Percentiles rank a stretch among this genome's conserved stretches.
Evolutionary conservation across 345 rosid genomes (phyloP).

Genomic region (Salix brachista): DNA sequence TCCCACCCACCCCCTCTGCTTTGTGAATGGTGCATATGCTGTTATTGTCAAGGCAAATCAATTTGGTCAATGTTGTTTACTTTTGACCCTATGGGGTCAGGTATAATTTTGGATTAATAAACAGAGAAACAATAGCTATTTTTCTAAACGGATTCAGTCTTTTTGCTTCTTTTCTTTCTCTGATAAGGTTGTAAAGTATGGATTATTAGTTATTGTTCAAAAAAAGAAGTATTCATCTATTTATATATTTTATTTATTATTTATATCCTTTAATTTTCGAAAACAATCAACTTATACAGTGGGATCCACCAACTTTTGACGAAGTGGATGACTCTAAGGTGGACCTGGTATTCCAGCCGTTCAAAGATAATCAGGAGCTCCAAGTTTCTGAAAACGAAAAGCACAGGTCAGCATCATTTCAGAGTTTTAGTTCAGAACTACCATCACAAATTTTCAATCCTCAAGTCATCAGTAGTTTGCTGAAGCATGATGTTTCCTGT

Average conservation of each 20-base stretch:
- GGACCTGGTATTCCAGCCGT: slow-evolving; percentile 58
- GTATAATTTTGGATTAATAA: neutral
- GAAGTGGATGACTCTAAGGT: slow-evolving; percentile 54
- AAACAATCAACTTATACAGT: slow-evolving; percentile 29
- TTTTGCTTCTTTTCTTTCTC: neutral
- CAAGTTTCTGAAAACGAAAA: slow-evolving; percentile 63
- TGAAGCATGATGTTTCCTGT: neutral
- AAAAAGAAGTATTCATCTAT: neutral
- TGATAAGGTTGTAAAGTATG: neutral
- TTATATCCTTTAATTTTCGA: neutral
- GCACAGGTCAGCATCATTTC: slow-evolving; percentile 41
- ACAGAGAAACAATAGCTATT: neutral
- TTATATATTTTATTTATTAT: neutral
- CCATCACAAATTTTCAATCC: neutral
- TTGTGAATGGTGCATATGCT: neutral
- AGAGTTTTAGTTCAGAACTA: neutral
- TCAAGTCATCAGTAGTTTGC: neutral
- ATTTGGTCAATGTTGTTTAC: neutral
- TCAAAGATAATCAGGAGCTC: slow-evolving; percentile 59
- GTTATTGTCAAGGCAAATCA: neutral
- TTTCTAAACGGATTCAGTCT: too few relatives aligned
- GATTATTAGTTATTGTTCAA: neutral
- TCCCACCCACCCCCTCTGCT: neutral
- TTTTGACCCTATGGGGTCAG: neutral
- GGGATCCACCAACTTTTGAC: slow-evolving; percentile 64